Percentiles rank a stretch among this genome's conserved stretches.
These are phyloP conservation scores for Cinnamomum chago DNA, from an alignment of 164 flowering plant genomes.

Conservation along the genomic window DNA sequence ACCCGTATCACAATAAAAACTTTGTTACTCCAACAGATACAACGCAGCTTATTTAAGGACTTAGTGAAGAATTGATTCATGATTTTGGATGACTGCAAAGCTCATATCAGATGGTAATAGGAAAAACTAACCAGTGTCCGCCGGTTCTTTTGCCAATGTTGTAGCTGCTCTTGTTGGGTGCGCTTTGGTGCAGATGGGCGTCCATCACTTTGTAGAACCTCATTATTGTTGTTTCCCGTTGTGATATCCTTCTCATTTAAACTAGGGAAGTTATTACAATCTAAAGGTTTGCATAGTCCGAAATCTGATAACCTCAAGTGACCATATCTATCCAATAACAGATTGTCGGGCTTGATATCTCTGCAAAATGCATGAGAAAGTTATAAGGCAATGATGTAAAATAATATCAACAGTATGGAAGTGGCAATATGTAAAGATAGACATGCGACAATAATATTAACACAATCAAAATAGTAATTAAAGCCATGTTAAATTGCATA, in stretches of 20 bases:
- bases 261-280: slow-evolving; percentile 63
- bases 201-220: slow-evolving; percentile 61
- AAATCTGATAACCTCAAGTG: slow-evolving; percentile 97
- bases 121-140: slow-evolving; percentile 66
- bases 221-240: slow-evolving; percentile 38
- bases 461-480: not conserved
- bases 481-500: not conserved
- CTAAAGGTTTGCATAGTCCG: slow-evolving; percentile 94
- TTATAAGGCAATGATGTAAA: not conserved
- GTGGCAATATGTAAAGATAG: not conserved
- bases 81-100: too few relatives aligned
- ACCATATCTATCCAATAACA: slow-evolving; percentile 82
- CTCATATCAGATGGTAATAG: not conserved
- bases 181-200: slow-evolving; percentile 69
- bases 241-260: slow-evolving; percentile 67
- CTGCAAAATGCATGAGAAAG: slow-evolving; percentile 34
- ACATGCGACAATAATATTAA: not conserved
- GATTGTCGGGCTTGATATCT: slow-evolving; percentile 97
- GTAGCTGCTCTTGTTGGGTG: slow-evolving; percentile 88
- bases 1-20: not conserved
- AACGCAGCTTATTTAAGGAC: not conserved
- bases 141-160: slow-evolving; percentile 95
- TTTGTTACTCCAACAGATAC: not conserved
- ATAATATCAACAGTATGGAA: not conserved
- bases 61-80: not conserved